phyloP scores from a whole-genome alignment of 1,284 basidiomycete species.

The Ceratobasidium sp. region DNA sequence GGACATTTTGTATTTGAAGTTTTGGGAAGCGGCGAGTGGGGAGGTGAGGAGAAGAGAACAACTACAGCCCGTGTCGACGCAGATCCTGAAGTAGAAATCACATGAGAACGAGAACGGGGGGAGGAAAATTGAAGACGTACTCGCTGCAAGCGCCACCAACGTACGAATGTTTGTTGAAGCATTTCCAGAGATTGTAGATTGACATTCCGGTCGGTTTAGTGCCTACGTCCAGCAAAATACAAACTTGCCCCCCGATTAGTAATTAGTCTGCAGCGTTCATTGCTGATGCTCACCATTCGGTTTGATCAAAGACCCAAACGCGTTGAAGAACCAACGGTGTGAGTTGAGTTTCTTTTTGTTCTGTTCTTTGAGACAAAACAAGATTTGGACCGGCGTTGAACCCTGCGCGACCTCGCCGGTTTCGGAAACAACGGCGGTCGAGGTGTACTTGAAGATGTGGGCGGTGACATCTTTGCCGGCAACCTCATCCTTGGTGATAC shows the following conservation, averaged over 20 bases:
- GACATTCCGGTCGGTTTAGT: slow-evolving; percentile 94
- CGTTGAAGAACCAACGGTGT: slow-evolving; percentile 98
- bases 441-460: slow-evolving; percentile 91
- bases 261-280: slow-evolving; percentile 6
- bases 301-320: slow-evolving; percentile 87
- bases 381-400: slow-evolving; percentile 87
- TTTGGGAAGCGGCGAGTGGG: slow-evolving; percentile 91
- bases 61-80: slow-evolving; percentile 82
- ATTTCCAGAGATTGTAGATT: slow-evolving; percentile 97
- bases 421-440: slow-evolving; percentile 82
- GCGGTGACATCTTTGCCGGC: slow-evolving; percentile 94
- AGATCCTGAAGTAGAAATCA: slow-evolving; percentile 67
- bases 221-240: slow-evolving; percentile 89
- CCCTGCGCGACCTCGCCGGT: slow-evolving; percentile 88
- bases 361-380: slow-evolving; percentile 95
- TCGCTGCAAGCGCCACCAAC: slow-evolving; percentile 97
- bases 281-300: slow-evolving; percentile 71
- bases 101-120: background rate
- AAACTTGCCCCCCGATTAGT: slow-evolving; percentile 64
- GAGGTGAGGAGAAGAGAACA: slow-evolving; percentile 85
- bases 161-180: slow-evolving; percentile 89
- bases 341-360: slow-evolving; percentile 96
- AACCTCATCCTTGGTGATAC: slow-evolving; percentile 93
- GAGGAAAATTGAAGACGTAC: slow-evolving; percentile 60
- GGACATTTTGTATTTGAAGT: slow-evolving; percentile 95